phyloP scores from a whole-genome alignment of 768 basidiomycete genomes.

The Xerocomellus dryophilus region DNA sequence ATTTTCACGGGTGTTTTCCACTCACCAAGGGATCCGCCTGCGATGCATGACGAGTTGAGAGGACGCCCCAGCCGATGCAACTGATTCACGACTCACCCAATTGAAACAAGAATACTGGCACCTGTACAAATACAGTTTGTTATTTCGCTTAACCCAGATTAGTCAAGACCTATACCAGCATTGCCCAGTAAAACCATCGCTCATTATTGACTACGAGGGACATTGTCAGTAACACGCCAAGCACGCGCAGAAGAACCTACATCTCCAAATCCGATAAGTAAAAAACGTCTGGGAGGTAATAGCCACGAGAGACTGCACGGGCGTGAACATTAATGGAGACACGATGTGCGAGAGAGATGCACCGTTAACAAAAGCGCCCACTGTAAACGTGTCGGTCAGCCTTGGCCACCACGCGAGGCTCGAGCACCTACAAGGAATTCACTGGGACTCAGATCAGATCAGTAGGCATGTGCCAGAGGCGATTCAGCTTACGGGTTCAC shows the following conservation, averaged over 20 bases:
- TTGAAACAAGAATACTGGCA: conserved; percentile 2
- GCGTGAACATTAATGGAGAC: not conserved
- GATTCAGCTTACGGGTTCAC: not conserved
- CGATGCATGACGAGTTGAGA: not conserved
- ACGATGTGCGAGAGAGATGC: not conserved
- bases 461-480: not conserved
- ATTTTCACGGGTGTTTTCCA: not conserved
- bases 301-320: conserved; percentile 2
- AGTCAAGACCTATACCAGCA: not conserved
- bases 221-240: not conserved
- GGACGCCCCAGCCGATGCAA: not conserved
- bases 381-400: not conserved
- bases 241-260: not conserved
- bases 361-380: conserved; percentile 6
- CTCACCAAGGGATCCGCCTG: conserved; percentile 7
- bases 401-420: not conserved
- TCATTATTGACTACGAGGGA: not conserved
- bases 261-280: conserved; percentile 11
- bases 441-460: not conserved
- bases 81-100: not conserved
- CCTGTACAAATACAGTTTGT: not conserved
- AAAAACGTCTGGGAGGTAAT: conserved; percentile 6
- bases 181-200: conserved; percentile 3
- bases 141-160: not conserved
- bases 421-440: conserved; percentile 4